phyloP scores from a whole-genome alignment of 83 land plant genomes.

The Diphasiastrum complanatum region DNA sequence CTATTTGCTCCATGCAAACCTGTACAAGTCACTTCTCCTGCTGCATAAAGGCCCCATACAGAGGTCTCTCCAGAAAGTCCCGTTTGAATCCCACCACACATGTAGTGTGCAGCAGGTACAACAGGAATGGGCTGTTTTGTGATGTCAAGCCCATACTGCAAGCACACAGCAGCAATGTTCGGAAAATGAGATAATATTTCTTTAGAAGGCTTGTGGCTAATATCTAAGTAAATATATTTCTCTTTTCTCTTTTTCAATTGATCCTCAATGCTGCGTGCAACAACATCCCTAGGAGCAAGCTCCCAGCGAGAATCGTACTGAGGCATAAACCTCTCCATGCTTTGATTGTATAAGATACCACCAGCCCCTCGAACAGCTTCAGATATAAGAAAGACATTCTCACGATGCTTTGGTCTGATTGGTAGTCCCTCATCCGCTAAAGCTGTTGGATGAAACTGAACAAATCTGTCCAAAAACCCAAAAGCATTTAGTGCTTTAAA shows the following conservation, averaged over 20 bases:
- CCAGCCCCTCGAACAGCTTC: slow-evolving; percentile 98
- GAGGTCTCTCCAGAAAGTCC: slow-evolving; percentile 92
- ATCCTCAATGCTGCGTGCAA: slow-evolving; percentile 95
- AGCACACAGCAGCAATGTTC: slow-evolving; percentile 90
- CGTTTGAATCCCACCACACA: slow-evolving; percentile 99
- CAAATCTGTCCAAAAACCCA: slow-evolving; percentile 49
- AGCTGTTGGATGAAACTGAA: slow-evolving; percentile 98
- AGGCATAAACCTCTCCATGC: slow-evolving; percentile 96
- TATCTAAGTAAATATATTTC: slow-evolving; percentile 87
- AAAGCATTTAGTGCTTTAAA: no score
- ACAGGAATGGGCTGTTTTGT: slow-evolving; percentile 86
- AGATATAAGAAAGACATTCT: slow-evolving; percentile 91
- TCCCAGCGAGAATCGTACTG: slow-evolving; percentile 78
- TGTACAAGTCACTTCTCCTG: slow-evolving; percentile 99
- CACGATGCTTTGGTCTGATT: slow-evolving; percentile 51
- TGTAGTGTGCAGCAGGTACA: slow-evolving; percentile 99
- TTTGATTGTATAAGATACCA: slow-evolving; percentile 83
- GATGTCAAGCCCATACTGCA: slow-evolving; percentile 80
- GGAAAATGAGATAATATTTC: slow-evolving; percentile 88
- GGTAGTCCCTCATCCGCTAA: slow-evolving; percentile 99
- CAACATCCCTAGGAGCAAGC: slow-evolving; percentile 94
- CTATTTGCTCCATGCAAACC: slow-evolving; percentile 99
- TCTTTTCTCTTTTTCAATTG: slow-evolving; percentile 83
- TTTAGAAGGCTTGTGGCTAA: slow-evolving; percentile 78
- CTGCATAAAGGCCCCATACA: slow-evolving; percentile 84